Percentiles rank a stretch among this genome's conserved stretches.
These are phyloP conservation scores for Musa acuminata DNA, from an alignment of 176 grass and related monocot species.

Conservation along the genomic window DNA sequence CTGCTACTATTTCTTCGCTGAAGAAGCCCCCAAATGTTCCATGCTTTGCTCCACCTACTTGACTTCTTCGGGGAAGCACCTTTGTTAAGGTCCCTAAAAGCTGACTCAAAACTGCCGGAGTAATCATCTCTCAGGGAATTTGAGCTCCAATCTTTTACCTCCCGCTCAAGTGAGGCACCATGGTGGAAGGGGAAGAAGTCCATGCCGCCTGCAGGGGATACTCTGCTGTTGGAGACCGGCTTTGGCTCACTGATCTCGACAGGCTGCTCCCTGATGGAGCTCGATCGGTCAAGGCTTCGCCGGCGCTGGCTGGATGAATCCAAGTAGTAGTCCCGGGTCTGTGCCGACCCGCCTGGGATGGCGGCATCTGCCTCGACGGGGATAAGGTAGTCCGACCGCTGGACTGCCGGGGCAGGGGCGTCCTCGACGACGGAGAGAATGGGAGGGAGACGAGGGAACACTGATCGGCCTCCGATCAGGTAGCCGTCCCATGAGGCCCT, in stretches of 20 bases:
- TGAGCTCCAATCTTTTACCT: conserved; percentile 23
- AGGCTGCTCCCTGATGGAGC: conserved; percentile 43
- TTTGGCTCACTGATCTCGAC: conserved; percentile 21
- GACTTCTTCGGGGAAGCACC: conserved; percentile 32
- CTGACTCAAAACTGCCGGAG: conserved; percentile 40
- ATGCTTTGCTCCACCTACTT: conserved; percentile 69
- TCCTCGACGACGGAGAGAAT: conserved; percentile 42
- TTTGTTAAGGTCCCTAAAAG: conserved; percentile 21
- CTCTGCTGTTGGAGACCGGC: conserved; percentile 57
- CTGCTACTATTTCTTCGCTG: conserved; percentile 43
- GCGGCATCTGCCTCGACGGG: conserved; percentile 36
- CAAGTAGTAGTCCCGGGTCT: conserved; percentile 87
- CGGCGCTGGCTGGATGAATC: conserved; percentile 69
- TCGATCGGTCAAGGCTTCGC: conserved; percentile 62
- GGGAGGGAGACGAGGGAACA: conserved; percentile 24
- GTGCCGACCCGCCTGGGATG: conserved; percentile 46
- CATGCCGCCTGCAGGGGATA: conserved; percentile 39
- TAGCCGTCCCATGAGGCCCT: conserved; percentile 52
- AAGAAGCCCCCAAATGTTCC: conserved; percentile 70
- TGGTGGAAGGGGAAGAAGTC: conserved; percentile 48
- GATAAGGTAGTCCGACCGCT: conserved; percentile 55
- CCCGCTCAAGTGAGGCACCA: conserved; percentile 24
- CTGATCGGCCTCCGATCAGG: conserved; percentile 20
- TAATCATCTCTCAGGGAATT: conserved; percentile 32
- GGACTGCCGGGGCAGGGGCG: conserved; percentile 7